phyloP scores from a whole-genome alignment of 345 rosid genomes.

The Tarenaya hassleriana region DNA sequence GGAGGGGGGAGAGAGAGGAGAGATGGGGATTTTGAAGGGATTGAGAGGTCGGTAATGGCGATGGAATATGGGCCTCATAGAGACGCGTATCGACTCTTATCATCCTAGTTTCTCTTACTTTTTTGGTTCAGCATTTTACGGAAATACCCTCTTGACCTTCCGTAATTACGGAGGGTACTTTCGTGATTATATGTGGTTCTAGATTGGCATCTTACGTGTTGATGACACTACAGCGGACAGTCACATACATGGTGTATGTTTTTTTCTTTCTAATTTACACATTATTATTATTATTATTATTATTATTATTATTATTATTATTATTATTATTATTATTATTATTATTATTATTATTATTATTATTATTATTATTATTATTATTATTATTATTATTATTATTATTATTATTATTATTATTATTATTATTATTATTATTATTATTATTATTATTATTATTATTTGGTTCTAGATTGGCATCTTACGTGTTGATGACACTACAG shows the following conservation, averaged over 20 bases:
- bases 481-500: constrained; percentile 21
- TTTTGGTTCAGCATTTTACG: constrained; percentile 20
- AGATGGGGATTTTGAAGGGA: constrained; percentile 35
- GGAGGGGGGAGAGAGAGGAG: constrained; percentile 1
- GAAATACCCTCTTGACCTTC: constrained; percentile 31
- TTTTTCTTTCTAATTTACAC: too few relatives aligned
- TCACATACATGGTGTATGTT: background rate
- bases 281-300: too few relatives aligned
- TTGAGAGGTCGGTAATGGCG: constrained; percentile 52
- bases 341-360: too few relatives aligned
- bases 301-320: too few relatives aligned
- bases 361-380: too few relatives aligned
- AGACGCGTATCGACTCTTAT: constrained; percentile 70
- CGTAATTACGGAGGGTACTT: constrained; percentile 10
- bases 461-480: constrained; percentile 9
- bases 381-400: too few relatives aligned
- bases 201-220: constrained; percentile 15
- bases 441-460: too few relatives aligned
- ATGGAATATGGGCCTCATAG: constrained; percentile 77
- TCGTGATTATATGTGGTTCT: background rate
- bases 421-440: too few relatives aligned
- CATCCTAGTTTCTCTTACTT: constrained; percentile 18
- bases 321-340: too few relatives aligned
- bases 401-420: too few relatives aligned
- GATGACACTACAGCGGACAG: constrained; percentile 21